Percentiles rank a stretch among this genome's conserved stretches.
phyloP scores from a whole-genome alignment of 1,139 yeast genomes.

The Blastobotrys arbuscula region DNA sequence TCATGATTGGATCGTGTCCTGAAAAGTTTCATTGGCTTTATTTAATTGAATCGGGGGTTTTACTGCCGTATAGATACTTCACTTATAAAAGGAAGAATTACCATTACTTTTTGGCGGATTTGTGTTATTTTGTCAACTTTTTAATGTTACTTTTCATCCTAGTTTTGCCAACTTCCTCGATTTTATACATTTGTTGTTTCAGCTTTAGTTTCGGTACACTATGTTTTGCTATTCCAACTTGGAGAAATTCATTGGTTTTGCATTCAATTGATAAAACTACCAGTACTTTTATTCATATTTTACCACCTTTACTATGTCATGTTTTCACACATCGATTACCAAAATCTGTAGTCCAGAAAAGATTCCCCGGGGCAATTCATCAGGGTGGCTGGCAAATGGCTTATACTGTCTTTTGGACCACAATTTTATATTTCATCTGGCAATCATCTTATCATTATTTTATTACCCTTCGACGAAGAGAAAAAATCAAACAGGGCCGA shows the following conservation, averaged over 20 bases:
- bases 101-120: constrained; percentile 87
- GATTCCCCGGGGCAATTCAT: constrained; percentile 79
- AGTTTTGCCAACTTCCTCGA: constrained; percentile 69
- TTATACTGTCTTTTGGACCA: constrained; percentile 70
- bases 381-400: constrained; percentile 65
- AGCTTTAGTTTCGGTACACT: constrained; percentile 85
- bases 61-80: constrained; percentile 82
- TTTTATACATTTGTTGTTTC: constrained; percentile 74
- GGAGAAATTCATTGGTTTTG: constrained; percentile 90
- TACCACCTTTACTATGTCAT: constrained; percentile 87
- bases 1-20: constrained; percentile 73
- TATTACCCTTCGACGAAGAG: constrained; percentile 73
- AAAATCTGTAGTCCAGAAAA: constrained; percentile 43
- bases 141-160: constrained; percentile 68
- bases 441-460: constrained; percentile 86
- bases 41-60: constrained; percentile 51
- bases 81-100: constrained; percentile 73
- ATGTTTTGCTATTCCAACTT: constrained; percentile 89
- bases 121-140: constrained; percentile 85
- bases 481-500: constrained; percentile 77
- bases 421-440: constrained; percentile 87
- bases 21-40: constrained; percentile 71
- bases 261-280: constrained; percentile 95
- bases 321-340: constrained; percentile 80
- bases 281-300: constrained; percentile 80